Base-by-base conservation (phyloP, 305 asterid genomes). In the Fraxinus albicans region DNA sequence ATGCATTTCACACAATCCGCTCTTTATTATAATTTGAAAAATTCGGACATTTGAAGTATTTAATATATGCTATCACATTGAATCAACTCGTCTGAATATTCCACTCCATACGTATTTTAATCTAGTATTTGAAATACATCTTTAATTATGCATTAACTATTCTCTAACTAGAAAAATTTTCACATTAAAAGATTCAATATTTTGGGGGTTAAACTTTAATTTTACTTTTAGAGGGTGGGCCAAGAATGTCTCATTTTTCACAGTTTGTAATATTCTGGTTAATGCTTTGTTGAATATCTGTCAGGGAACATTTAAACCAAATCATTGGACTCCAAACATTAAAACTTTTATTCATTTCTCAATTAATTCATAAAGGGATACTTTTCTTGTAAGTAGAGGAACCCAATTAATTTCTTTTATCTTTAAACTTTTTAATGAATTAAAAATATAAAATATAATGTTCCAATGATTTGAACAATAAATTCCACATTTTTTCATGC, bases 371-470 rank as follows among this genome's bases (percentile, higher is more conserved):
- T 76, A 80, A 83, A 82, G 83, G 19, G 86, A 88, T 91, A 82
- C 95, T 90, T 92, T 92, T 86, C 95, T 92, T 92, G 92, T 83
- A 86, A 88, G 86, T 77, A 89, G 95, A 88, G 94, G 88, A 89
- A 92, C 76, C 76, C 21, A 76, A 63, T 81, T 79, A 78, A 86
- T 79, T 80, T 79, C 55, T 83, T 76, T 77, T n/a, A 13, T 29
- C 75, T 87, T 82, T 82, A 75, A 70, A 70, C 83, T 74, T 63
- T 21, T 47, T 78, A 81, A 87, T 81, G 67, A 79, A 81, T 74
- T 79, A 79, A 75, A 15, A 10, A 25, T 44, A 44, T 44, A 44
- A 44, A 44, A 73, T 67, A 88, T 87, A 77, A 91, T 89, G 84
- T 84, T 85, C 88, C 87, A 91, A 89, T 91, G 88, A 91, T 91